Conservation (phyloP, 768 basidiomycete genomes). For the Hericium rajendrae region DNA sequence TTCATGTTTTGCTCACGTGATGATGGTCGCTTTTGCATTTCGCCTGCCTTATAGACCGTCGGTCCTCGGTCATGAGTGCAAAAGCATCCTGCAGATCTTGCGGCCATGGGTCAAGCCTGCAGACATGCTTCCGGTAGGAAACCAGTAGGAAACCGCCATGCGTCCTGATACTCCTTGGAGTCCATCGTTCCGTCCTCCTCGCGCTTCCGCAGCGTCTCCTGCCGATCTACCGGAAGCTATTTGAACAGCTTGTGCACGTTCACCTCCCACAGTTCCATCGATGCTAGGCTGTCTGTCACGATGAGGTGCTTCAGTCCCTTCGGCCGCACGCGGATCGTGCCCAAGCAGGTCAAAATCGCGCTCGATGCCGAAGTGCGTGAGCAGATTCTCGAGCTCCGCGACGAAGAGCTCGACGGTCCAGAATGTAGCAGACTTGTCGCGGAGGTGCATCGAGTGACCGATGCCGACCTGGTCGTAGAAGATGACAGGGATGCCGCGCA, state of each 20-base stretch:
- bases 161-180: constrained; percentile 35
- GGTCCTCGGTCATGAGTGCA: constrained; percentile 31
- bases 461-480: constrained; percentile 46
- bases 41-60: constrained; percentile 41
- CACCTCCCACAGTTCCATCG: constrained; percentile 32
- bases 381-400: constrained; percentile 42
- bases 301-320: constrained; percentile 37
- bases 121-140: constrained; percentile 35
- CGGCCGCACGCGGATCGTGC: constrained; percentile 33
- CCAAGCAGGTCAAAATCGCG: constrained; percentile 36
- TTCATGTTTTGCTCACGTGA: no score
- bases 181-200: constrained; percentile 36
- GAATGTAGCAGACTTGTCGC: constrained; percentile 27
- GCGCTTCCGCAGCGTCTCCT: constrained; percentile 32
- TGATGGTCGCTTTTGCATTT: no score
- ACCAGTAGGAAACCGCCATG: constrained; percentile 15
- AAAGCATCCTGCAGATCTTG: constrained; percentile 25
- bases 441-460: constrained; percentile 39
- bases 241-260: constrained; percentile 21
- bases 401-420: constrained; percentile 42
- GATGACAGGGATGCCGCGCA: constrained; percentile 35
- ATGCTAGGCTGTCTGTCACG: constrained; percentile 35
- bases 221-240: constrained; percentile 32
- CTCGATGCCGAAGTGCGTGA: constrained; percentile 31
- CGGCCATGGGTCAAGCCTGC: constrained; percentile 37